These are phyloP conservation scores for Diddensiella transvaalensis DNA, from an alignment of 805 yeast species.

Conservation along the genomic window DNA sequence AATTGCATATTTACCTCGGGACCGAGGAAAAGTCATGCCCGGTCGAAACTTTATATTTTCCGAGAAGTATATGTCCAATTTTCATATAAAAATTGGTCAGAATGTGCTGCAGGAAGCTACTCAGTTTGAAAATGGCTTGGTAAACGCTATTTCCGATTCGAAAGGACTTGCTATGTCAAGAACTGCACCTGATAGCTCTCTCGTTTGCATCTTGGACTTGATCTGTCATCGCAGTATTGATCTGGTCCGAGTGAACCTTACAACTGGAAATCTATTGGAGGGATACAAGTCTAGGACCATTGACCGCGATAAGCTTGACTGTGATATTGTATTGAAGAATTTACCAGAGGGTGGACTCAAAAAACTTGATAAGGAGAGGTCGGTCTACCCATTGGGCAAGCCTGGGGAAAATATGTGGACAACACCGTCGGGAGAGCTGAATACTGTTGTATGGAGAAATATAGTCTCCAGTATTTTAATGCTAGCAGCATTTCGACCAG, in stretches of 20 bases:
- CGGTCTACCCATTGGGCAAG: constrained; percentile 13
- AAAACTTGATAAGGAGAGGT: constrained; percentile 12
- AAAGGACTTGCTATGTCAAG: constrained; percentile 56
- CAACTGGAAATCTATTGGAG: constrained; percentile 32
- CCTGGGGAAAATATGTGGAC: constrained; percentile 48
- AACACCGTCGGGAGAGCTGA: constrained; percentile 58
- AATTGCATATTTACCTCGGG: constrained; percentile 36
- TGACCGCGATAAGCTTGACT: constrained; percentile 63
- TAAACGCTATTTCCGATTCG: constrained; percentile 39
- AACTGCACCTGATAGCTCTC: constrained; percentile 57
- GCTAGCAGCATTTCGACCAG: constrained; percentile 53
- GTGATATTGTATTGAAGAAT: constrained; percentile 49
- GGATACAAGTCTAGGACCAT: constrained; percentile 75
- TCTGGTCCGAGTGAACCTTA: constrained; percentile 47
- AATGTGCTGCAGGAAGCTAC: constrained; percentile 45
- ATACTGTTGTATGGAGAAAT: constrained; percentile 56
- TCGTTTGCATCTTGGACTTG: constrained; percentile 58
- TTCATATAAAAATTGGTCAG: constrained; percentile 39
- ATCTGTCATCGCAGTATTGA: constrained; percentile 42
- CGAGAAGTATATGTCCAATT: constrained; percentile 46
- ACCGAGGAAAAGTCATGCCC: constrained; percentile 33
- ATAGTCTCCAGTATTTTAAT: constrained; percentile 46
- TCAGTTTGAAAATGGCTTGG: constrained; percentile 43
- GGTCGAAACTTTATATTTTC: constrained; percentile 55
- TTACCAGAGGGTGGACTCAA: constrained; percentile 7